Evolutionary conservation across 176 grass and related monocot species (phyloP).

Genomic region (Chloris gayana): DNA sequence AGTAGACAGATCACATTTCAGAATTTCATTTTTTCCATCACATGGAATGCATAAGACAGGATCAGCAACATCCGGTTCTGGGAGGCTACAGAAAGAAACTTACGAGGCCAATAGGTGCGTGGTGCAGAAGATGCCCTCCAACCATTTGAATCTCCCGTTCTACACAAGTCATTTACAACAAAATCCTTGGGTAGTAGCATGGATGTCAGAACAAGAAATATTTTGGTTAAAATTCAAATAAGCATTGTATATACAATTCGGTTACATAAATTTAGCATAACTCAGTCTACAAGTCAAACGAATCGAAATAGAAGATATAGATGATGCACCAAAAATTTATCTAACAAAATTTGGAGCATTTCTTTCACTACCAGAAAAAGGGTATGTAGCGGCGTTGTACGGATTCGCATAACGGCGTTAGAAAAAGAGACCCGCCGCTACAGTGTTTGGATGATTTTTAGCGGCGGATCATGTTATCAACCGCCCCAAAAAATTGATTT

Average conservation of each 20-base stretch:
- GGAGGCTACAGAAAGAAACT: conserved; percentile 34
- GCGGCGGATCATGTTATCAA: too few relatives aligned
- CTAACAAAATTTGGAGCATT: not conserved
- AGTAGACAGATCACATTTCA: conserved; percentile 32
- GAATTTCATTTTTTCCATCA: conserved; percentile 27
- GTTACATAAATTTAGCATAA: conserved; percentile 11
- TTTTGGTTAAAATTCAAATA: conserved; percentile 11
- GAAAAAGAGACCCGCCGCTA: too few relatives aligned
- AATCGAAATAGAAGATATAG: not conserved
- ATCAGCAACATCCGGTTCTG: not conserved
- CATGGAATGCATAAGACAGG: not conserved
- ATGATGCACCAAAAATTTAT: not conserved
- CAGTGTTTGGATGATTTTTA: too few relatives aligned
- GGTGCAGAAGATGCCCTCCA: conserved; percentile 97
- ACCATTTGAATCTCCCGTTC: conserved; percentile 79
- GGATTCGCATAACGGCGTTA: too few relatives aligned
- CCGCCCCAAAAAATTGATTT: too few relatives aligned
- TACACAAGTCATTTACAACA: conserved; percentile 80
- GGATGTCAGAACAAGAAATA: conserved; percentile 40
- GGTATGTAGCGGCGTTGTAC: too few relatives aligned
- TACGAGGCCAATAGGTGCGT: conserved; percentile 79
- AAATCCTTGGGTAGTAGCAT: conserved; percentile 63
- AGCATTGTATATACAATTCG: not conserved
- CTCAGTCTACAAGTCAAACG: not conserved
- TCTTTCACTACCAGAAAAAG: too few relatives aligned